Evolutionary conservation across 192 early-diverging fungal genomes (phyloP), one percentile per base, ranked within the genome.

Genomic region (Chytriomyces hyalinus): DNA sequence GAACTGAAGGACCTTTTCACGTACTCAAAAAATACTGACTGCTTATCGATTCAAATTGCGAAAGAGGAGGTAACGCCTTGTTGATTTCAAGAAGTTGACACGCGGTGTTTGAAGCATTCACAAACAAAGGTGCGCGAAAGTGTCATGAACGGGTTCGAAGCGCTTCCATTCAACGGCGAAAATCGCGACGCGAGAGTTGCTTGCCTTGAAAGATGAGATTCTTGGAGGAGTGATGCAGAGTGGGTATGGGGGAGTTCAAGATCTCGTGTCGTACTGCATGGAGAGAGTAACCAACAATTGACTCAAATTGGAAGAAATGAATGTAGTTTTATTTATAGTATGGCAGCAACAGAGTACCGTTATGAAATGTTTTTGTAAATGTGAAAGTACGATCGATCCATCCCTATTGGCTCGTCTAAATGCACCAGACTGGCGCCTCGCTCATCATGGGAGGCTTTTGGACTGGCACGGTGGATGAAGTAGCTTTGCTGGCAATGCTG

Each of bases 1-100:
- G 87, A 91, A 74, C 75, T 91, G 59, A 78, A 80, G 22, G 87
- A 91, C 73, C 60, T 91, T 28, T 91, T 91, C 63, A 85, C 86
- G 20, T 77, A 87, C 50, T 78, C 90, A 61, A 78, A 80, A n/a
- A 78, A 83, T 10, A 86, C 87, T 9, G 70, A 61, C 7, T 91
- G 90, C 70, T 68, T 82, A 47, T 67, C 65, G 7, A 46, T 67
- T 10, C 65, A 67, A 22, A 28, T 67, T 28, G 6, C 24, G 24
- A 46, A 67, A 17, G 4, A 45, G 11, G 44, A 46, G 65, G 22
- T 46, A 47, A 43, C 11, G 6, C 2, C 15, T 67, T 45, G 0
- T 13, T 26, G 7, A 3, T 67, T 17, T 20, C 0, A 36, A 36
- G 4, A 17, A 20, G 10, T 45, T 45, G 2, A 36, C 2, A 1